These are phyloP conservation scores for Alternaria gaisen DNA, from an alignment of 2,329 filamentous ascomycete species.

Conservation along the genomic window DNA sequence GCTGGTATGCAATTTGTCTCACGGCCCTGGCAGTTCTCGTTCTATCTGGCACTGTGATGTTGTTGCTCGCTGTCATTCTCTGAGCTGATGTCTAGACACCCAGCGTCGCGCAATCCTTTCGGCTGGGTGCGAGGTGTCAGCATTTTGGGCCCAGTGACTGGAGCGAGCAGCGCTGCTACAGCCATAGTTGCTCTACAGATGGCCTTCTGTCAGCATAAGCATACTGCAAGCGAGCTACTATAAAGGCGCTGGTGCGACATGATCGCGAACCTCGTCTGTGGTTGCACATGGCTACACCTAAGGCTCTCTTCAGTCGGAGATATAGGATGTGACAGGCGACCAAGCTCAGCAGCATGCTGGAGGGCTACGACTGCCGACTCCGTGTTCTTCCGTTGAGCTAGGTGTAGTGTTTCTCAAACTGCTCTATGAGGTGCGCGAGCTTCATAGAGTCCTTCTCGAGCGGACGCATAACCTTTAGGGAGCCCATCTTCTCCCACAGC, in stretches of 20 bases:
- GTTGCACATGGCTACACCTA: slow-evolving; percentile 3
- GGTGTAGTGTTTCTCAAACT: not conserved
- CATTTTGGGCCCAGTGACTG: not conserved
- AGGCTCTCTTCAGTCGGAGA: not conserved
- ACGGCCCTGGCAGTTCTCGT: not conserved
- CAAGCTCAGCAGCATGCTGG: not conserved
- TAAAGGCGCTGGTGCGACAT: not conserved
- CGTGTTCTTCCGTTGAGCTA: not conserved
- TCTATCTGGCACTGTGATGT: not conserved
- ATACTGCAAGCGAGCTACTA: slow-evolving; percentile 1
- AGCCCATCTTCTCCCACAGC: too few relatives aligned
- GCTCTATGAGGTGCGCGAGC: slow-evolving; percentile 2
- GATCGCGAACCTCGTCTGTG: not conserved
- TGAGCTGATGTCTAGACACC: not conserved
- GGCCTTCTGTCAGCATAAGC: slow-evolving; percentile 5
- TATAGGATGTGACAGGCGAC: not conserved
- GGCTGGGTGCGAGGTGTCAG: not conserved
- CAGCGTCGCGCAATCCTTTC: not conserved
- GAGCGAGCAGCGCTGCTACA: not conserved
- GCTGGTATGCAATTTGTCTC: not conserved
- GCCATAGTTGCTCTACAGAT: not conserved
- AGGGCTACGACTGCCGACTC: not conserved
- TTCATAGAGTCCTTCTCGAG: not conserved
- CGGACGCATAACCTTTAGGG: too few relatives aligned
- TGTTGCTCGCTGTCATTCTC: not conserved